A percentile compares a stretch with the other conserved stretches of the same genome.
Evolutionary conservation across 495 filamentous ascomycete genomes (phyloP).

Genomic region (Schizothecium vesticola): DNA sequence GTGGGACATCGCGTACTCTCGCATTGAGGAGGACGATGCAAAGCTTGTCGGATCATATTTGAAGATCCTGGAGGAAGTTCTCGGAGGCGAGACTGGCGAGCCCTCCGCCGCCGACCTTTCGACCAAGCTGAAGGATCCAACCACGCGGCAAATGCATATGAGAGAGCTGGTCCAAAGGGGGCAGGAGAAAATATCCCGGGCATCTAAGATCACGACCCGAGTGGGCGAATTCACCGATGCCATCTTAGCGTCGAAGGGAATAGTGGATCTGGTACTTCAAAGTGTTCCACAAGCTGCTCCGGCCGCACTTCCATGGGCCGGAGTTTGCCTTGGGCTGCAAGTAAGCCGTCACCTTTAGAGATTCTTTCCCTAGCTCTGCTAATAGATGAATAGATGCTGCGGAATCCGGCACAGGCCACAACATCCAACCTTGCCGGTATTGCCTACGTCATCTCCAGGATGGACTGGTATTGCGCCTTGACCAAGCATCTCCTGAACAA

Average conservation of each 20-base stretch:
- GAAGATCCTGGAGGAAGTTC: constrained; percentile 15
- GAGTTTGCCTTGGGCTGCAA: constrained; percentile 20
- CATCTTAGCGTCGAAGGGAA: constrained; percentile 17
- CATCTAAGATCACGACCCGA: constrained; percentile 14
- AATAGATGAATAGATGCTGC: constrained; percentile 12
- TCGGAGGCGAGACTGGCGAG: constrained; percentile 4
- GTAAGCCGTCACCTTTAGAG: constrained; percentile 6
- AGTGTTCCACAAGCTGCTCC: constrained; percentile 18
- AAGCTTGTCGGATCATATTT: constrained; percentile 20
- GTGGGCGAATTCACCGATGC: constrained; percentile 16
- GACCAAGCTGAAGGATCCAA: too few relatives aligned
- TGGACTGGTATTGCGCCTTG: constrained; percentile 34
- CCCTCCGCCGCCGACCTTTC: background rate
- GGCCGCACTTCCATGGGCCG: constrained; percentile 22
- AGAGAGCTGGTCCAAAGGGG: constrained; percentile 17
- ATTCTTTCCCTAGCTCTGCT: too few relatives aligned
- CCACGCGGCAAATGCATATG: constrained; percentile 11
- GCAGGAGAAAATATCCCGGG: constrained; percentile 14
- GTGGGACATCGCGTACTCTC: too few relatives aligned
- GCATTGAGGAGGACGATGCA: constrained; percentile 16
- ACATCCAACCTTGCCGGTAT: constrained; percentile 28
- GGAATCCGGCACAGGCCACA: constrained; percentile 23
- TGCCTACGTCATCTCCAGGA: constrained; percentile 28
- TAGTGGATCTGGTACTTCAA: constrained; percentile 16
- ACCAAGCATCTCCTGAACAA: constrained; percentile 21